Evolutionary conservation across 768 basidiomycete species (phyloP).

Genomic region (Amanita pseudoporphyria): DNA sequence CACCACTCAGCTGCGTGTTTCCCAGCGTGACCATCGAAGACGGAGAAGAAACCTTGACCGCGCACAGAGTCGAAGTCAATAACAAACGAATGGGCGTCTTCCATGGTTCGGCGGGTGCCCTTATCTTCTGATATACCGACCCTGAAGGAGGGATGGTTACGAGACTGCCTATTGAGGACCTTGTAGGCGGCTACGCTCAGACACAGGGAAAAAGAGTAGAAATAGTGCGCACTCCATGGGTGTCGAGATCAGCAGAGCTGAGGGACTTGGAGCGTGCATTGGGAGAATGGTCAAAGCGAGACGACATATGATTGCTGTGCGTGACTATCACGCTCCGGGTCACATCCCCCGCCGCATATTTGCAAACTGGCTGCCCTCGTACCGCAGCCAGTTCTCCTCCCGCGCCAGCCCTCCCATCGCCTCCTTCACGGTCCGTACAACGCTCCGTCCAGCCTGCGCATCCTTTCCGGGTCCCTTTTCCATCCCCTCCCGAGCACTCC

Average conservation of each 20-base stretch:
- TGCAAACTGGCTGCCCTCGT: slow-evolving; percentile 68
- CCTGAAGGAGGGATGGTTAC: slow-evolving; percentile 53
- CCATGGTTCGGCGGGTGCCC: slow-evolving; percentile 89
- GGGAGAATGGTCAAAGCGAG: slow-evolving; percentile 46
- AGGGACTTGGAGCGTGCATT: slow-evolving; percentile 80
- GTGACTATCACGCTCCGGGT: slow-evolving; percentile 8
- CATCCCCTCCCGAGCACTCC: slow-evolving; percentile 55
- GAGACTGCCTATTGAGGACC: slow-evolving; percentile 71
- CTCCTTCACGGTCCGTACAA: slow-evolving; percentile 67
- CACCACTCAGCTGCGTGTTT: slow-evolving; percentile 99
- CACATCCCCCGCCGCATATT: slow-evolving; percentile 70
- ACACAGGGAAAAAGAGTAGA: neutral
- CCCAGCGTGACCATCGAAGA: slow-evolving; percentile 98
- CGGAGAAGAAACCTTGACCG: slow-evolving; percentile 96
- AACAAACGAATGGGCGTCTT: slow-evolving; percentile 94
- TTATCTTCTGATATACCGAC: slow-evolving; percentile 79
- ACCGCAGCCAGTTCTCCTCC: slow-evolving; percentile 73
- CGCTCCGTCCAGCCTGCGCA: slow-evolving; percentile 54
- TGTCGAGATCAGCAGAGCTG: slow-evolving; percentile 68
- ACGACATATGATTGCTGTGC: slow-evolving; percentile 18
- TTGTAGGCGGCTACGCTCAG: slow-evolving; percentile 2
- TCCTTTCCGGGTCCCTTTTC: slow-evolving; percentile 71
- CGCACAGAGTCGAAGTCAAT: slow-evolving; percentile 86
- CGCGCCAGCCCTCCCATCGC: slow-evolving; percentile 68
- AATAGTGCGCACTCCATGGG: slow-evolving; percentile 52